Conservation (phyloP, 1,284 basidiomycete genomes). For the Ceratobasidium sp. region DNA sequence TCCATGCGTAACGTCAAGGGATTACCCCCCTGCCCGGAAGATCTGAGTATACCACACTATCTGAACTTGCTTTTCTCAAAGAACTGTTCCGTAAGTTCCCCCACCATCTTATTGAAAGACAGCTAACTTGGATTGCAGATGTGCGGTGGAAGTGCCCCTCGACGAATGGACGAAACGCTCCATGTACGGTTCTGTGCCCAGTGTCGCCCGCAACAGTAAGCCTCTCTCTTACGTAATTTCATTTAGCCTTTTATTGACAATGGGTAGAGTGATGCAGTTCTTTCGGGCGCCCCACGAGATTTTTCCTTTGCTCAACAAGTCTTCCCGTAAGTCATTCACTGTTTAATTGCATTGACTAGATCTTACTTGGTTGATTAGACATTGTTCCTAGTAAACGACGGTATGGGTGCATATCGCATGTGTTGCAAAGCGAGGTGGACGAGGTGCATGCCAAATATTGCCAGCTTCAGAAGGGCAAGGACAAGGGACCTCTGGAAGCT, state of each 20-base stretch:
- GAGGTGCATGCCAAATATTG: background rate
- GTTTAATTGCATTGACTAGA: background rate
- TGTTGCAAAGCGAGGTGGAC: background rate
- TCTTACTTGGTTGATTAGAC: background rate
- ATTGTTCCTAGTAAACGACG: constrained; percentile 21
- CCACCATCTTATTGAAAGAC: background rate
- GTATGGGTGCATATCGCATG: background rate
- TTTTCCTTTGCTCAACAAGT: background rate
- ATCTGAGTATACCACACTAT: constrained; percentile 43
- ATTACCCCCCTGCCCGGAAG: constrained; percentile 43
- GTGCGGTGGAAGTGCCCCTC: background rate
- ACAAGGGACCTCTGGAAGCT: background rate
- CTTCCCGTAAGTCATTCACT: background rate
- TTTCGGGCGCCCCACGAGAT: background rate
- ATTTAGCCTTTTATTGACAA: background rate
- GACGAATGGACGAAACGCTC: background rate
- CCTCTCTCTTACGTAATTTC: background rate
- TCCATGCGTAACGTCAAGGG: constrained; percentile 24
- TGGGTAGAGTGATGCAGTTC: background rate
- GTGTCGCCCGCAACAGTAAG: constrained; percentile 4
- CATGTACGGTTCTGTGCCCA: constrained; percentile 17
- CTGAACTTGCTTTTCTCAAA: constrained; percentile 43
- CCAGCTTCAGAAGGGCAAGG: background rate
- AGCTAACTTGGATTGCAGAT: background rate
- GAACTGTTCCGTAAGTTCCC: constrained; percentile 18